Evolutionary conservation across 2,329 filamentous ascomycete genomes (phyloP), one percentile per base, ranked within the genome.

Genomic region (Exophiala calicioides): DNA sequence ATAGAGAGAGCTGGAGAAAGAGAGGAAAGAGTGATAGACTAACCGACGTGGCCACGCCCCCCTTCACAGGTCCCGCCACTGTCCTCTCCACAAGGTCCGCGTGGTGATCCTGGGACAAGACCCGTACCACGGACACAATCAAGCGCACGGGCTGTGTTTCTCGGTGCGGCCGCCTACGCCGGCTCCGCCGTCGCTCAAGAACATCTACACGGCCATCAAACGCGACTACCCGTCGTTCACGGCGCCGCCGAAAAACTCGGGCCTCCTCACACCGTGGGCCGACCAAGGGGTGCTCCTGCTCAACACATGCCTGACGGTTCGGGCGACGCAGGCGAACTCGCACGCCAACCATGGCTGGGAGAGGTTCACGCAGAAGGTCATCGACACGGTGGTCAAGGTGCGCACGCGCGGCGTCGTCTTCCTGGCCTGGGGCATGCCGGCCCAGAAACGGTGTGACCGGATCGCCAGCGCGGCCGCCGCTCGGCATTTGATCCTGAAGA

Each of bases 111-210:
- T 97, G 44, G 93, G 93, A 56, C 93, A 98, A 72, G 93, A 98
- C 66, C 93, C 93, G 2, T 98, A 98, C 68, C 93, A 98, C 74
- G 95, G 95, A 66, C 68, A 82, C 66, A 94, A 94, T 68, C 93
- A 98, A 75, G 93, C 93, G 39, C 93, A 97, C 68, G 93, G 93
- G 32, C 83, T 98, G 49, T 91, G 88, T 65, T 98, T 98, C 77
- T 95, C 89, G 36, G 90, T 97, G 44, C 87, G 88, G 7, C 85
- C 91, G 3, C 93, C 93, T 0, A 95, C 89, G 0, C 81, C 81
- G 3, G 89, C 91, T 1, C 93, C 93, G 0, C 90, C 91, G 0
- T 95, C 89, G 1, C 82, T 98, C 12, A 81, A 82, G 60, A 98
- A 98, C 71, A 96, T 98, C 72, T 98, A 94, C 75, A 90, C 78